A percentile compares a stretch with the other conserved stretches of the same genome.
phyloP scores from a whole-genome alignment of 2,329 filamentous ascomycete genomes.

The Xenoacremonium recifei region DNA sequence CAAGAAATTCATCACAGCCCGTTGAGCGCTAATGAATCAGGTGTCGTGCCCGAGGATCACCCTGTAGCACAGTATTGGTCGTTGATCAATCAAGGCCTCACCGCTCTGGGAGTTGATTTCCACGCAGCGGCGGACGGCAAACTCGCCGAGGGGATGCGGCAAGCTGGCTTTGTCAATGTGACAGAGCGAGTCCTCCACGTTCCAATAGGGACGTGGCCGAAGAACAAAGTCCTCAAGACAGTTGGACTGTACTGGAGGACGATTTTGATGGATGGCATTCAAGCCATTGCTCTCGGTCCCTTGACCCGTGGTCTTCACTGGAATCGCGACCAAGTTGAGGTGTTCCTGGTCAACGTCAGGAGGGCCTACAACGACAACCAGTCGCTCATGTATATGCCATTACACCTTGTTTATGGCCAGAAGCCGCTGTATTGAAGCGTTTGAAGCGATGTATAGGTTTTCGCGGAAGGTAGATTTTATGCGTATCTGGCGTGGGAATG shows the following conservation, averaged over 20 bases:
- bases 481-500: too few species aligned
- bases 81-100: conserved; percentile 43
- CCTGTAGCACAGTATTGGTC: conserved; percentile 47
- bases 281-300: conserved; percentile 52
- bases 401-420: conserved; percentile 55
- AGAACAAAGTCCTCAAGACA: conserved; percentile 48
- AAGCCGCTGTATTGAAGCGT: conserved; percentile 42
- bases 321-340: conserved; percentile 46
- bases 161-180: conserved; percentile 53
- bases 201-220: conserved; percentile 55
- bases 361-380: conserved; percentile 46
- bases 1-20: conserved; percentile 54
- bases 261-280: conserved; percentile 47
- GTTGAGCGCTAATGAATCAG: conserved; percentile 39
- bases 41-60: conserved; percentile 37
- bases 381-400: conserved; percentile 52
- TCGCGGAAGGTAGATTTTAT: too few species aligned
- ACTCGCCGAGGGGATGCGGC: conserved; percentile 44
- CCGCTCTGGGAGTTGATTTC: conserved; percentile 45
- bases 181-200: conserved; percentile 49
- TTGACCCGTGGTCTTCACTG: conserved; percentile 49
- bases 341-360: conserved; percentile 47
- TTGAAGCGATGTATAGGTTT: too few species aligned
- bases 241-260: conserved; percentile 53
- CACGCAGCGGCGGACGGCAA: conserved; percentile 40